Evolutionary conservation across 192 early-diverging fungal genomes (phyloP).

Genomic region (Coemansia sp.): DNA sequence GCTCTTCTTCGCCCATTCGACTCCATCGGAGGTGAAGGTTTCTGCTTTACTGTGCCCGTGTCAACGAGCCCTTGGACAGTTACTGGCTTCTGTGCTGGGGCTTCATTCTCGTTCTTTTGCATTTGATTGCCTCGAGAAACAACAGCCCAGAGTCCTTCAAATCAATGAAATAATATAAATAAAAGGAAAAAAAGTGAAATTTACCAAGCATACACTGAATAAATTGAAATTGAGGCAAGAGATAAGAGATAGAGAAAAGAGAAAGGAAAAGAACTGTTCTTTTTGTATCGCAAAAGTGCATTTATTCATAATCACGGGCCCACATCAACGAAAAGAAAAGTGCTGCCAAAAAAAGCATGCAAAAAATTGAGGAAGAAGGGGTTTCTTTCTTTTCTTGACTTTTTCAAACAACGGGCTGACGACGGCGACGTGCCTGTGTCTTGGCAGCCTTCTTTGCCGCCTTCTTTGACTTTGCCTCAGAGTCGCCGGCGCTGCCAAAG

Average conservation of each 20-base stretch:
- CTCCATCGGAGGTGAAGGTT: not conserved
- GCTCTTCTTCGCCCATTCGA: constrained; percentile 1
- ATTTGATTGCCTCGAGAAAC: constrained; percentile 4
- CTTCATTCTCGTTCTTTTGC: constrained; percentile 5
- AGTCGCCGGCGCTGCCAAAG: not conserved
- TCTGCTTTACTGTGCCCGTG: constrained; percentile 5
- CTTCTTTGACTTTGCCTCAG: constrained; percentile 44
- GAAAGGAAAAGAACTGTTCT: not conserved
- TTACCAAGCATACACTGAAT: not conserved
- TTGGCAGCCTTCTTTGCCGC: constrained; percentile 49
- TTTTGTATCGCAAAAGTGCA: too few species aligned
- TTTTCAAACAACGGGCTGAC: constrained; percentile 24
- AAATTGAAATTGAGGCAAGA: too few species aligned
- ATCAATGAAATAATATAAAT: not conserved
- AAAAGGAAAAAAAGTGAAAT: not conserved
- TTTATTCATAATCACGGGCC: too few species aligned
- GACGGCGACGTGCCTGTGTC: constrained; percentile 47
- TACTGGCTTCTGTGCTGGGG: constrained; percentile 3
- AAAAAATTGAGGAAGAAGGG: too few species aligned
- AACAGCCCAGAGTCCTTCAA: not conserved
- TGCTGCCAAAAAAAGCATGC: too few species aligned
- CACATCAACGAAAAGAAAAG: too few species aligned
- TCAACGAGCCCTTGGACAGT: constrained; percentile 10
- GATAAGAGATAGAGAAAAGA: not conserved
- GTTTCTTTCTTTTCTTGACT: not conserved